A percentile compares a stretch with the other conserved stretches of the same genome.
Evolutionary conservation across 495 filamentous ascomycete genomes (phyloP).

Genomic region (Apiosordaria backusii): DNA sequence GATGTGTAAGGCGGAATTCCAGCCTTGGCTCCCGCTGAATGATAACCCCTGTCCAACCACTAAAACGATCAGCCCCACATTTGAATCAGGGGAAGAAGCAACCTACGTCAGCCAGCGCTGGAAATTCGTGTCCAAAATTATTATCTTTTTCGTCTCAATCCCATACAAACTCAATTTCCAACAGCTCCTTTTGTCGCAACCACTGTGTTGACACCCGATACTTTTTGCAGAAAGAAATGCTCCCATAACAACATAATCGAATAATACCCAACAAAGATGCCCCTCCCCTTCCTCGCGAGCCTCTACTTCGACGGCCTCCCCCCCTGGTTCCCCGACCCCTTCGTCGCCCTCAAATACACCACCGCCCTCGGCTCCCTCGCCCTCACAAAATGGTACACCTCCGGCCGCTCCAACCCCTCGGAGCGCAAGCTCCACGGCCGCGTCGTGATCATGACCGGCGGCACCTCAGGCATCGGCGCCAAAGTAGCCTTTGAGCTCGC

Average conservation of each 20-base stretch:
- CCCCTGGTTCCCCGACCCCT: constrained; percentile 60
- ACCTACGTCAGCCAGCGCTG: constrained; percentile 14
- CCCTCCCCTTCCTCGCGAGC: constrained; percentile 66
- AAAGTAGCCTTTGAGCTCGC: constrained; percentile 70
- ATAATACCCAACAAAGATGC: constrained; percentile 55
- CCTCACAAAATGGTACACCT: constrained; percentile 72
- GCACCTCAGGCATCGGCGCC: constrained; percentile 90
- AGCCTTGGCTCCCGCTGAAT: constrained; percentile 1
- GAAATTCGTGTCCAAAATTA: constrained; percentile 3
- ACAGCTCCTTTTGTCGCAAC: too few relatives aligned
- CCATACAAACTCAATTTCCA: too few relatives aligned
- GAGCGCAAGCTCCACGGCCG: constrained; percentile 90
- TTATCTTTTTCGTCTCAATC: not conserved
- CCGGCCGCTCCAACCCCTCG: constrained; percentile 67
- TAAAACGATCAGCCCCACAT: constrained; percentile 5
- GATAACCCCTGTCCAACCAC: constrained; percentile 6
- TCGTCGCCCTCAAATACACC: constrained; percentile 55
- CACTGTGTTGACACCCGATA: not conserved
- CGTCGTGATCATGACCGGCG: constrained; percentile 91
- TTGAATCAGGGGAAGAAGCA: constrained; percentile 11
- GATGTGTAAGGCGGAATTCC: not conserved
- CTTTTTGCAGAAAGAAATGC: not conserved
- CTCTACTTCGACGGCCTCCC: constrained; percentile 60
- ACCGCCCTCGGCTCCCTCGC: constrained; percentile 58
- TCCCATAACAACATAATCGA: not conserved